These are phyloP conservation scores for Epichloe coenophiala DNA, from an alignment of 2,329 filamentous ascomycete species.

Conservation along the genomic window DNA sequence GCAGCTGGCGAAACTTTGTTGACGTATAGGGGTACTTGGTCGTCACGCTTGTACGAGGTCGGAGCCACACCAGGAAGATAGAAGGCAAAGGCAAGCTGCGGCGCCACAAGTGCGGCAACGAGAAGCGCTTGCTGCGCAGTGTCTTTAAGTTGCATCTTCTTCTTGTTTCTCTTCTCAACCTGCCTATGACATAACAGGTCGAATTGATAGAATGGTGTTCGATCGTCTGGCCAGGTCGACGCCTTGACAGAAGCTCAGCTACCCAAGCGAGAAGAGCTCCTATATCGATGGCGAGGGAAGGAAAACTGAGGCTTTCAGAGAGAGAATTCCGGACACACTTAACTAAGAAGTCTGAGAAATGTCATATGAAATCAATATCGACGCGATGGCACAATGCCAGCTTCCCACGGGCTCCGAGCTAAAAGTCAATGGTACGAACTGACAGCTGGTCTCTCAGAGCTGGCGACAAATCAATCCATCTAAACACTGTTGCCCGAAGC, in stretches of 20 bases:
- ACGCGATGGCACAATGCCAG: not conserved
- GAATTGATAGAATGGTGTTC: not conserved
- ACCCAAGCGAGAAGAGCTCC: not conserved
- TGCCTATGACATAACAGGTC: slow-evolving; percentile 2
- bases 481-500: slow-evolving; percentile 4
- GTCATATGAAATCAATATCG: not conserved
- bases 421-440: not conserved
- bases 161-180: not conserved
- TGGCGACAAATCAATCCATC: not conserved
- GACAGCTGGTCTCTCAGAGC: not conserved
- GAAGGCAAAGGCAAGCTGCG: slow-evolving; percentile 56
- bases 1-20: slow-evolving; percentile 84
- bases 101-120: slow-evolving; percentile 34
- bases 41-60: slow-evolving; percentile 72
- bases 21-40: slow-evolving; percentile 75
- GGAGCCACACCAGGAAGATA: slow-evolving; percentile 95
- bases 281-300: not conserved
- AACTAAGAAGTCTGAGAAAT: not conserved
- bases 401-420: not conserved
- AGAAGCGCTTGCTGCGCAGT: slow-evolving; percentile 37
- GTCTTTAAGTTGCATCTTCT: slow-evolving; percentile 31
- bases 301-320: not conserved
- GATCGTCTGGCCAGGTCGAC: not conserved
- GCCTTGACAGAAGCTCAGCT: not conserved
- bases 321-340: not conserved